Conservation (phyloP, 1,139 yeast genomes). For the Yamadazyma membranifaciens region DNA sequence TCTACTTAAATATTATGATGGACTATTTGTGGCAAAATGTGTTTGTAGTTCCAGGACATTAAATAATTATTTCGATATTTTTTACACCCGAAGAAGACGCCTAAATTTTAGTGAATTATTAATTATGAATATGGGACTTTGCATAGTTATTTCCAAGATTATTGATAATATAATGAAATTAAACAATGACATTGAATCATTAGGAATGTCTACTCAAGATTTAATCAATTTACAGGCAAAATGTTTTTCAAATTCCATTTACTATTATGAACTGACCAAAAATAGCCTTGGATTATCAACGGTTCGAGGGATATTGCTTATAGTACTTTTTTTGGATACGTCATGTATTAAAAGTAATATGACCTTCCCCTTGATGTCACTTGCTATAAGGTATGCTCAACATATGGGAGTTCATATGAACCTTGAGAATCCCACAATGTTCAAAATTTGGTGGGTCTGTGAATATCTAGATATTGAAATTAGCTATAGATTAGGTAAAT, state of each 20-base stretch:
- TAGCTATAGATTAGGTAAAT: constrained; percentile 56
- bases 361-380: constrained; percentile 43
- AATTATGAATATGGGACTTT: constrained; percentile 1
- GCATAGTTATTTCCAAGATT: background rate
- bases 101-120: constrained; percentile 1
- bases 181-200: background rate
- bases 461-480: constrained; percentile 53
- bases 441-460: constrained; percentile 56
- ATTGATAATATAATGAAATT: background rate
- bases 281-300: background rate
- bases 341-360: constrained; percentile 34
- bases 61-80: background rate
- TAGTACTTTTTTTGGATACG: constrained; percentile 44
- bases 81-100: background rate
- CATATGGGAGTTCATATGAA: constrained; percentile 63
- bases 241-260: constrained; percentile 1
- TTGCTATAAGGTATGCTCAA: constrained; percentile 59
- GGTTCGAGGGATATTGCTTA: constrained; percentile 31
- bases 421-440: constrained; percentile 36
- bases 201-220: background rate
- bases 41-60: background rate
- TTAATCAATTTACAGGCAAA: background rate
- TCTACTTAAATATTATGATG: background rate
- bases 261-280: background rate
- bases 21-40: too few species aligned